phyloP scores from a whole-genome alignment of 495 filamentous ascomycete genomes.

The Penicillium atrosanguineum region DNA sequence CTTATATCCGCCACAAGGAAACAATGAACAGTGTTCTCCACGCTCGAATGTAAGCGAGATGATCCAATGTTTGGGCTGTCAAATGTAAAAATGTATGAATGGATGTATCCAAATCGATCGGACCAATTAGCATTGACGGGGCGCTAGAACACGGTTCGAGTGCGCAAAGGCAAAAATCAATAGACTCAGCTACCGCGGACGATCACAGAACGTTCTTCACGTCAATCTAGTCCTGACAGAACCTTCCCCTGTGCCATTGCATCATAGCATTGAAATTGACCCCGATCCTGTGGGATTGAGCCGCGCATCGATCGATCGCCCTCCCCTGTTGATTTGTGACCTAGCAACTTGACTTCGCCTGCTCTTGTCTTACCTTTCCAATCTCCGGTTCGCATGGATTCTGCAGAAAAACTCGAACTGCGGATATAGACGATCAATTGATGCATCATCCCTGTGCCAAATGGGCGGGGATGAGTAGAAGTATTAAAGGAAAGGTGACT shows the following conservation, averaged over 20 bases:
- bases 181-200: conserved; percentile 16
- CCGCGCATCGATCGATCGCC: conserved; percentile 26
- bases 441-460: conserved; percentile 17
- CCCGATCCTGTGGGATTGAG: conserved; percentile 17
- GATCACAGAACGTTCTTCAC: conserved; percentile 20
- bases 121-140: conserved; percentile 8
- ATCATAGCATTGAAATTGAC: conserved; percentile 14
- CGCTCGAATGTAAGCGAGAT: too few species aligned
- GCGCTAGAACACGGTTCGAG: conserved; percentile 1
- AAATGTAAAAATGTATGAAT: conserved; percentile 3
- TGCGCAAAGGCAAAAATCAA: conserved; percentile 17
- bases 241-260: conserved; percentile 19
- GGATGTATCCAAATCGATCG: conserved; percentile 14
- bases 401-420: conserved; percentile 1
- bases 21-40: too few species aligned
- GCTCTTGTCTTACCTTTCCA: conserved; percentile 1
- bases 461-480: background rate
- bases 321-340: conserved; percentile 11
- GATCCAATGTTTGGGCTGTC: background rate
- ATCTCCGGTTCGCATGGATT: conserved; percentile 6
- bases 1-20: too few species aligned
- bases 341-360: conserved; percentile 10
- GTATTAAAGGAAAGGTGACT: conserved; percentile 15
- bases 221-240: conserved; percentile 8
- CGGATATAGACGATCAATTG: conserved; percentile 17